phyloP scores from a whole-genome alignment of 2,329 filamentous ascomycete species.

The Dothideomycetidae sp. region DNA sequence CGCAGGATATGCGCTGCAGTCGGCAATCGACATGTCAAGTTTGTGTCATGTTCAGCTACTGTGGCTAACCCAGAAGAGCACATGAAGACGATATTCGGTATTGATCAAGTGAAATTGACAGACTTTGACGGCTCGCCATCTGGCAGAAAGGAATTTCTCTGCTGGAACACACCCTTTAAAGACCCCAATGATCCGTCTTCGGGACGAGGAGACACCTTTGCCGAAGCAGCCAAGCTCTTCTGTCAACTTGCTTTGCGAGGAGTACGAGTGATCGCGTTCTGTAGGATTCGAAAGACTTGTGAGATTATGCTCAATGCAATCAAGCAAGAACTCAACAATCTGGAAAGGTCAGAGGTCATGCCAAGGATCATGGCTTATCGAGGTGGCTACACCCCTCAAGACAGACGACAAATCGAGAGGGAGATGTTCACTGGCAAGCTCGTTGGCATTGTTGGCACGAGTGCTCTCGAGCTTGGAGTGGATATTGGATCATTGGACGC shows the following conservation, averaged over 20 bases:
- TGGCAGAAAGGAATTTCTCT: conserved; percentile 85
- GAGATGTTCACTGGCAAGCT: conserved; percentile 97
- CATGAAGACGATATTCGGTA: conserved; percentile 87
- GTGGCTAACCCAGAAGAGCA: conserved; percentile 85
- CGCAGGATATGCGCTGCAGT: conserved; percentile 78
- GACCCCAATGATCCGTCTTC: conserved; percentile 77
- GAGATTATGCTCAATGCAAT: conserved; percentile 71
- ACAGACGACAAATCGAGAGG: conserved; percentile 72
- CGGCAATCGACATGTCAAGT: conserved; percentile 72
- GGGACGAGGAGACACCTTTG: conserved; percentile 67
- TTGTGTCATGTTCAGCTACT: conserved; percentile 92
- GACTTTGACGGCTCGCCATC: conserved; percentile 90
- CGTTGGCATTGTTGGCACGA: conserved; percentile 85
- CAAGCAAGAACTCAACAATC: conserved; percentile 56
- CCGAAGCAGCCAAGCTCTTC: conserved; percentile 79
- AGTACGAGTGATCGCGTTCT: conserved; percentile 86
- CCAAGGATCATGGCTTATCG: conserved; percentile 86
- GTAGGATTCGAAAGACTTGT: conserved; percentile 72
- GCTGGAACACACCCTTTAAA: conserved; percentile 94
- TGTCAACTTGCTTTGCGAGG: conserved; percentile 79
- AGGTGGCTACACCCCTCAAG: conserved; percentile 85
- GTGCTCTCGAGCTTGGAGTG: conserved; percentile 80
- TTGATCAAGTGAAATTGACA: conserved; percentile 64
- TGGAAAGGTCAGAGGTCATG: conserved; percentile 62
- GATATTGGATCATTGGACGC: conserved; percentile 92